Percentiles rank a stretch among this genome's conserved stretches.
phyloP scores from a whole-genome alignment of 2,329 filamentous ascomycete genomes.

The Venturia aucupariae region DNA sequence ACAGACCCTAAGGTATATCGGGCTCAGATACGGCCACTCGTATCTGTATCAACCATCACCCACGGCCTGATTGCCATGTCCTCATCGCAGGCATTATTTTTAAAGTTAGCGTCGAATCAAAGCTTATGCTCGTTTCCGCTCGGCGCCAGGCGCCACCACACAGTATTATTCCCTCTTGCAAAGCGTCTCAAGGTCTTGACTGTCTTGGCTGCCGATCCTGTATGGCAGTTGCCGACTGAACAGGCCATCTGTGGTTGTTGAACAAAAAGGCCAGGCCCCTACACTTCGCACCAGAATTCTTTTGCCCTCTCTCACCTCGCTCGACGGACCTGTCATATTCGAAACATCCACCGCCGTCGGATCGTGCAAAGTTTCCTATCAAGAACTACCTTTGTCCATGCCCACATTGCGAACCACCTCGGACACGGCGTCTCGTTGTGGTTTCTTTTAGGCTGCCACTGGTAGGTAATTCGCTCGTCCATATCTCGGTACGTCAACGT shows the following conservation, averaged over 20 bases:
- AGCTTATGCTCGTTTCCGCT: conserved; percentile 5
- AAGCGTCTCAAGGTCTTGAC: neutral
- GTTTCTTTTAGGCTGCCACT: neutral
- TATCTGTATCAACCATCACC: neutral
- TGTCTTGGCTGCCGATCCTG: neutral
- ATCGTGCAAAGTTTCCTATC: neutral
- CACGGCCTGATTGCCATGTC: conserved; percentile 2
- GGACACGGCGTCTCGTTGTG: neutral
- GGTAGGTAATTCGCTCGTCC: neutral
- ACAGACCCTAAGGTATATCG: too few species aligned
- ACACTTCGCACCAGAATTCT: neutral
- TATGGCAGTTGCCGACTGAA: neutral
- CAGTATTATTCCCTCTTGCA: neutral
- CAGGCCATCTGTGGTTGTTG: neutral
- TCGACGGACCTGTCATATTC: neutral
- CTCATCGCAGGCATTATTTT: neutral
- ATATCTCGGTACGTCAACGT: neutral
- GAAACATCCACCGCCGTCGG: neutral
- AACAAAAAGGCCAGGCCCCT: conserved; percentile 3
- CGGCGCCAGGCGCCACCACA: neutral
- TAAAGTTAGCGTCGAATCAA: conserved; percentile 5
- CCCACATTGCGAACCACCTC: neutral
- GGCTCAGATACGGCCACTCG: neutral
- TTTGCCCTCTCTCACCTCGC: neutral
- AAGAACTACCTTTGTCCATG: neutral